Evolutionary conservation across 148 eudicot genomes (phyloP).

Genomic region (Cornus suecica): DNA sequence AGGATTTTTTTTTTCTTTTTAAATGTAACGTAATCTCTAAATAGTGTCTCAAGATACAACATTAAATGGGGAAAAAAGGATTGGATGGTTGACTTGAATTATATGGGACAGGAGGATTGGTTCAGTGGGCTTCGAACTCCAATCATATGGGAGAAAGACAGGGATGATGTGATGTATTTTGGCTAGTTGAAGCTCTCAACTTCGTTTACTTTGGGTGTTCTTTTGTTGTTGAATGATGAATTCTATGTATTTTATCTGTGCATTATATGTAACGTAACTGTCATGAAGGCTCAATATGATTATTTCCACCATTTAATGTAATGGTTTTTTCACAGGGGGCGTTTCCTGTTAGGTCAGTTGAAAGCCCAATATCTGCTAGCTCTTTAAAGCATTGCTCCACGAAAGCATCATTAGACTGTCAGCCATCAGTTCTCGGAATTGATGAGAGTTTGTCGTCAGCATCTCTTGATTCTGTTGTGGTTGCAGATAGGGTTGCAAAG

Average conservation of each 20-base stretch:
- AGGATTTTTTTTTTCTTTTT: no score
- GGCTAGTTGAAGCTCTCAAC: conserved; percentile 1
- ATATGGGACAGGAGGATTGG: no score
- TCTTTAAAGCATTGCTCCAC: conserved; percentile 51
- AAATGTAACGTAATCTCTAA: no score
- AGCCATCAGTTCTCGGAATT: conserved; percentile 44
- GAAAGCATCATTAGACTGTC: conserved; percentile 50
- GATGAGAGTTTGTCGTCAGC: conserved; percentile 69
- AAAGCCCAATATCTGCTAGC: conserved; percentile 51
- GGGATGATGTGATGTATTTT: neutral
- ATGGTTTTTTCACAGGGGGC: conserved; percentile 36
- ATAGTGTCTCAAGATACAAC: no score
- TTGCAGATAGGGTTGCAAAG: conserved; percentile 49
- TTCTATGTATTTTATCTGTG: neutral
- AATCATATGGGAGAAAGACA: neutral
- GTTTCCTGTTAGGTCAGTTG: conserved; percentile 51
- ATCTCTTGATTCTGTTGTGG: conserved; percentile 67
- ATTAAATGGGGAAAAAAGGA: no score
- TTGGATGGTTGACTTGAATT: no score
- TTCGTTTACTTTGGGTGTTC: neutral
- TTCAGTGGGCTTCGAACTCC: no score
- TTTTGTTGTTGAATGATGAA: conserved; percentile 1
- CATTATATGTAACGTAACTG: neutral
- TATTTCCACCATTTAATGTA: neutral
- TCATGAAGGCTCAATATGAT: neutral